Percentiles rank a stretch among this genome's conserved stretches.
phyloP scores from a whole-genome alignment of 495 filamentous ascomycete species.

The Hyaloscypha bicolor region DNA sequence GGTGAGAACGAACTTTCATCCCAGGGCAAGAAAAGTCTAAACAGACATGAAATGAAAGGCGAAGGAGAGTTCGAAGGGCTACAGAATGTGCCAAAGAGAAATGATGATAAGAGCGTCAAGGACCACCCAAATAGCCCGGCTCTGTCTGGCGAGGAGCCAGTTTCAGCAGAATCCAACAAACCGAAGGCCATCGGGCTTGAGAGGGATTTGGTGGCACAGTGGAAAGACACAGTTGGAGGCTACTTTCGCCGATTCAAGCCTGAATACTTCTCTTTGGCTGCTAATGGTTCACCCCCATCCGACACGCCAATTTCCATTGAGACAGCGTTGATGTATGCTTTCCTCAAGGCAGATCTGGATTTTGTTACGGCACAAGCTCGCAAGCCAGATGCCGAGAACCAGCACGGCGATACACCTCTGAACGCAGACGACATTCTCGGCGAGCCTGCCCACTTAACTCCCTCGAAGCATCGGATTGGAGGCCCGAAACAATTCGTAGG shows the following conservation, averaged over 20 bases:
- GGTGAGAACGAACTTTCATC: constrained; percentile 14
- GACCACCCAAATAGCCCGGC: constrained; percentile 33
- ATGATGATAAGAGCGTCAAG: constrained; percentile 34
- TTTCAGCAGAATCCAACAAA: constrained; percentile 37
- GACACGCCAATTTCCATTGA: constrained; percentile 51
- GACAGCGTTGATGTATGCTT: constrained; percentile 81
- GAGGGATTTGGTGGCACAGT: constrained; percentile 67
- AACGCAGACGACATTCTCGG: constrained; percentile 81
- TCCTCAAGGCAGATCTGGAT: constrained; percentile 88
- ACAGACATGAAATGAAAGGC: constrained; percentile 42
- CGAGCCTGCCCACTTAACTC: constrained; percentile 56
- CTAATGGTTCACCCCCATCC: constrained; percentile 5
- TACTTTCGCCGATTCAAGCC: constrained; percentile 92
- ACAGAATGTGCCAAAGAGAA: constrained; percentile 26
- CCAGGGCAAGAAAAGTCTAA: constrained; percentile 36
- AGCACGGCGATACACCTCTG: constrained; percentile 66
- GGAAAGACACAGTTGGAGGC: constrained; percentile 84
- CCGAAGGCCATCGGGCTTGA: constrained; percentile 62
- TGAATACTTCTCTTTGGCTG: constrained; percentile 52
- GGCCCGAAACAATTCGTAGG: constrained; percentile 81
- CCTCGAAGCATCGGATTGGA: constrained; percentile 61
- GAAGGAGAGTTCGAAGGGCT: constrained; percentile 34
- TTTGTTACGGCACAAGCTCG: constrained; percentile 85
- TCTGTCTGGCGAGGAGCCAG: constrained; percentile 37
- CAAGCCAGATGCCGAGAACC: constrained; percentile 68